Evolutionary conservation across 2,329 filamentous ascomycete species (phyloP), one percentile per base, ranked within the genome.

Genomic region (Clarireedia homoeocarpa): DNA sequence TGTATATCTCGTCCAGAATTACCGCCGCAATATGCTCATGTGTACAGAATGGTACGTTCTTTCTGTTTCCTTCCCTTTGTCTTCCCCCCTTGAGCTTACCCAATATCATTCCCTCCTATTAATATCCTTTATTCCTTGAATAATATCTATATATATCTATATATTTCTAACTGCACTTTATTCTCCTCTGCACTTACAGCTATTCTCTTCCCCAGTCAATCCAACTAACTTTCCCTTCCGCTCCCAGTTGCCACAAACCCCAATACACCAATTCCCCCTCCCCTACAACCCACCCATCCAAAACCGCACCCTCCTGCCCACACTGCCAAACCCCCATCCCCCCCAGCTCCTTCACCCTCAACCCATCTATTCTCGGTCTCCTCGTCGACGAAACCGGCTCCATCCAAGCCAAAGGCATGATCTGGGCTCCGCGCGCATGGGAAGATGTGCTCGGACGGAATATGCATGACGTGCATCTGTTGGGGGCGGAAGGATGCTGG

Each of bases 391-490:
- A 85, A 66, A 84, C 80, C 0, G 81, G 78, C 5, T 72, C 71
- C 36, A 72, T 83, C 7, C 64, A 67, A 1, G 65, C 72, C 2
- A 77, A 76, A 0, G 82, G 81, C 66, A 68, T 84, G 2, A 68
- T 83, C 17, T 77, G 83, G 70, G 76, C 74, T 5, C 69, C 75
- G 15, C 56, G 69, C 2, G 81, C 81, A 0, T 85, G 81, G 81
- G 64, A 63, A 36, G 69, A 78, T 24, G 63, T 81, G 2, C 68
- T 80, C 6, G 77, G 77, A 3, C 66, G 76, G 34, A 70, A 69
- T 0, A 66, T 73, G 2, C 65, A 71, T 15, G 72, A 77, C 48
- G 61, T 82, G 12, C 68, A 63, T 4, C 23, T 40, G 5, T 65
- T 73, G 52, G 67, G 68, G 12, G 57, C 66, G 0, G 72, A 76